Evolutionary conservation across 2,329 filamentous ascomycete genomes (phyloP).

Genomic region (Fusarium cicatricum): DNA sequence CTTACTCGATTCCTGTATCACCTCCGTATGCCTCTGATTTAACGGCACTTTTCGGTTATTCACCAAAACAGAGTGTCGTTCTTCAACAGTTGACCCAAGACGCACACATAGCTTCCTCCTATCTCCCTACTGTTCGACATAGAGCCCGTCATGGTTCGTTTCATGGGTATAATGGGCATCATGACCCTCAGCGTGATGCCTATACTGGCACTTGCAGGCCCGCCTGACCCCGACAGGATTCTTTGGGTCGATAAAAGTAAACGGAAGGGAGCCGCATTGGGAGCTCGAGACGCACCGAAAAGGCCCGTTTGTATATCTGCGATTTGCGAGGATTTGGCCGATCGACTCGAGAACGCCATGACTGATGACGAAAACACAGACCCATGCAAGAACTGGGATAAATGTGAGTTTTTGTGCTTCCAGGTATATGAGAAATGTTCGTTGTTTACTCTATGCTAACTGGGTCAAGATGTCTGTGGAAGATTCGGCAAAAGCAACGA

Average conservation of each 20-base stretch:
- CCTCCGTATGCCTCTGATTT: no score
- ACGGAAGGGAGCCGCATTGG: no score
- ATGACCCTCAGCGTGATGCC: neutral
- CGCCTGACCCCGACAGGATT: neutral
- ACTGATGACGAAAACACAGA: neutral
- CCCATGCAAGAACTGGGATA: constrained; percentile 27
- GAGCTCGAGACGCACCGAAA: neutral
- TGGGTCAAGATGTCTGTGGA: constrained; percentile 11
- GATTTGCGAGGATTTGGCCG: constrained; percentile 5
- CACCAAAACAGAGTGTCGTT: no score
- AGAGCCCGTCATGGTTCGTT: neutral
- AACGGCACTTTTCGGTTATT: no score
- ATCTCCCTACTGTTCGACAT: neutral
- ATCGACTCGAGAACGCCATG: constrained; percentile 2
- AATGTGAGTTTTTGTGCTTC: constrained; percentile 14
- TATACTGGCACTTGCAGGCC: neutral
- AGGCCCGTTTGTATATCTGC: neutral
- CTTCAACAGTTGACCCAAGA: no score
- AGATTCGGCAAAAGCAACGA: constrained; percentile 3
- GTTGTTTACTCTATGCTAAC: neutral
- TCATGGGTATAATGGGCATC: neutral
- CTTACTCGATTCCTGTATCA: no score
- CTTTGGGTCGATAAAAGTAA: neutral
- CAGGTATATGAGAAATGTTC: neutral
- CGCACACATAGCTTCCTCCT: neutral